Conservation (phyloP, 768 basidiomycete genomes). For the Lactarius hatsudake region DNA sequence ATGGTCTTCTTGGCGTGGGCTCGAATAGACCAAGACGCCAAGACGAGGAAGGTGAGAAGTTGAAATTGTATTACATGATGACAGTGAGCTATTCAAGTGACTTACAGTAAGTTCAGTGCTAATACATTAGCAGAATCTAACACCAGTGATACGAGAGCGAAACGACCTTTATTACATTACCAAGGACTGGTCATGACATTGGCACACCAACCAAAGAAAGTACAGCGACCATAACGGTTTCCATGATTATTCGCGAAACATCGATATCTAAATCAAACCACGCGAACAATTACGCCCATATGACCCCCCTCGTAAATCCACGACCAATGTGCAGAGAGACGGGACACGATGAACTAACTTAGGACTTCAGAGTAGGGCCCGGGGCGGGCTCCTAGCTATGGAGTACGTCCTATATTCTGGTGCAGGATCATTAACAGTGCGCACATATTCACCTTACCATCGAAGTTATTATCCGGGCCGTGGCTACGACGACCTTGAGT, state of each 20-base stretch:
- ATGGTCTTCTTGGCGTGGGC: too few species aligned
- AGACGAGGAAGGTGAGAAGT: too few species aligned
- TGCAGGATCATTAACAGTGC: not conserved
- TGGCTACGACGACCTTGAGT: slow-evolving; percentile 13
- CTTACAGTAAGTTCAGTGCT: too few species aligned
- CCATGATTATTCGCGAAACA: not conserved
- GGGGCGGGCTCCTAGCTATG: not conserved
- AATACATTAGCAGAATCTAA: too few species aligned
- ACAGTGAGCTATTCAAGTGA: too few species aligned
- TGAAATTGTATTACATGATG: too few species aligned
- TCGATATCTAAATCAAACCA: not conserved
- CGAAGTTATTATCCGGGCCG: not conserved
- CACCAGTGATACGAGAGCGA: too few species aligned
- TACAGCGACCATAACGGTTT: not conserved
- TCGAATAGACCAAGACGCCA: too few species aligned
- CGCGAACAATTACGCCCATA: not conserved
- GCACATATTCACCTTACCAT: slow-evolving; percentile 1
- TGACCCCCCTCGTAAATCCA: not conserved
- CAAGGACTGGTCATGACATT: not conserved
- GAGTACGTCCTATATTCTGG: slow-evolving; percentile 10
- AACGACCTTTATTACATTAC: too few species aligned
- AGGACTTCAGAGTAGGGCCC: slow-evolving; percentile 3
- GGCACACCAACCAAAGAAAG: not conserved
- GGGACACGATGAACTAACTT: not conserved
- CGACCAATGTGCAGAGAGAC: not conserved